Conservation (phyloP, 1,284 basidiomycete genomes). For the Bondarzewia mesenterica region DNA sequence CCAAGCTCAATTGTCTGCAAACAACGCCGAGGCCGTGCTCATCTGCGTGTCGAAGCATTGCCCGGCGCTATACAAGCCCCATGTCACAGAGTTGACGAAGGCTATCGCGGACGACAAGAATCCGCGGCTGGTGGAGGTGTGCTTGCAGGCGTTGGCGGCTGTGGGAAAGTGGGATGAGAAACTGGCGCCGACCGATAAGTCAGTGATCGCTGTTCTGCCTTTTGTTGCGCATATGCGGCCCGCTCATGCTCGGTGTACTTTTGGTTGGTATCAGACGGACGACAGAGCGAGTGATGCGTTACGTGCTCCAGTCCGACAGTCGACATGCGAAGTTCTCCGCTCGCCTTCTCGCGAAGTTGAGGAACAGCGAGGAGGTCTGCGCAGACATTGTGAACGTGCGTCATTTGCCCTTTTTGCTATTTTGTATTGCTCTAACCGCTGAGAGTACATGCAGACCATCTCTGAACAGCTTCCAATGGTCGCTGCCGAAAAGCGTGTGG, state of each 20-base stretch:
- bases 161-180: slow-evolving; percentile 53
- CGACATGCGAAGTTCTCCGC: slow-evolving; percentile 86
- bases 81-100: slow-evolving; percentile 70
- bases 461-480: slow-evolving; percentile 43
- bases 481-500: slow-evolving; percentile 48
- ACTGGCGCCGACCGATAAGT: slow-evolving; percentile 61
- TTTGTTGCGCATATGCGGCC: no score
- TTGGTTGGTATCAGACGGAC: slow-evolving; percentile 38
- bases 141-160: slow-evolving; percentile 69
- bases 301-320: slow-evolving; percentile 54
- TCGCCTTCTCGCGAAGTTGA: slow-evolving; percentile 61
- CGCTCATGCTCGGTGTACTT: no score
- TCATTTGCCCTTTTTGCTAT: slow-evolving; percentile 5
- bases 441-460: slow-evolving; percentile 39
- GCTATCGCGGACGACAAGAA: slow-evolving; percentile 63
- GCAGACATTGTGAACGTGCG: slow-evolving; percentile 58
- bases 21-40: slow-evolving; percentile 43
- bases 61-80: slow-evolving; percentile 66
- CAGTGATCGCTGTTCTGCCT: slow-evolving; percentile 19
- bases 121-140: slow-evolving; percentile 52
- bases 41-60: slow-evolving; percentile 71
- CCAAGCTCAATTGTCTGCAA: slow-evolving; percentile 29
- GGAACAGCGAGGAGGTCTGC: slow-evolving; percentile 45
- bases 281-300: slow-evolving; percentile 56
- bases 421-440: background rate